Base-by-base conservation (phyloP, 805 yeast genomes). In the Ascoidea tarda region DNA sequence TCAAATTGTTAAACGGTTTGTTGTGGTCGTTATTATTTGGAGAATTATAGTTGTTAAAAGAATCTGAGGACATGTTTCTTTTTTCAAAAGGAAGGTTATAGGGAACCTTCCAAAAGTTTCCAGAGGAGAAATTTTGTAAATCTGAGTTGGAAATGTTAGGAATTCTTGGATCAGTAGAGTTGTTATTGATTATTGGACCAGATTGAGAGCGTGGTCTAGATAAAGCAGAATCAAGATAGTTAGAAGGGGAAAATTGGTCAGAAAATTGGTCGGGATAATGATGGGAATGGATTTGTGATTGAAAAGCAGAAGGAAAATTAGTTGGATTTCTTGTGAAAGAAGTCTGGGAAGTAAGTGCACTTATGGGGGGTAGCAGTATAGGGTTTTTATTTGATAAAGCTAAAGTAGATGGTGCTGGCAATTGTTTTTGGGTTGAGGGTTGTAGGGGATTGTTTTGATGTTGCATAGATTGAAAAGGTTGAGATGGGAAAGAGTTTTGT, bases 191-290 rank as follows among this genome's bases (percentile, higher is more conserved):
- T 38, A 38, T 10, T 38, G 44, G 4, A 38, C 44, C 44, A 14
- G 44, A 38, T 38, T 38, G 44, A 4, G 44, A 38, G 8, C 44
- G 8, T 10, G 44, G 44, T 38, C 44, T 38, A 21, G 28, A 21
- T 21, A 21, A 21, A 21, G 28, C 28, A 21, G 28, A 21, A 21
- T 21, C 28, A 21, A 21, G 46, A 49, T 1, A 16, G 73, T 46
- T 62, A 82, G 49, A 56, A 73, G 28, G 66, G 66, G 6, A 63
- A 80, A 50, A 65, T 72, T 33, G 71, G 71, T 46, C 63, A 66
- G 10, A 74, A 84, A 31, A 72, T 78, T 0, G 88, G 82, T 58
- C 79, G 73, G 59, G 59, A 58, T 16, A 55, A 50, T 28, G 60
- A 57, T 2, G 59, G 53, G 0, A 62, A 58, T 4, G 54, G 49